These are phyloP conservation scores for Fusarium phyllophilum DNA, from an alignment of 2,329 filamentous ascomycete genomes.

Conservation along the genomic window DNA sequence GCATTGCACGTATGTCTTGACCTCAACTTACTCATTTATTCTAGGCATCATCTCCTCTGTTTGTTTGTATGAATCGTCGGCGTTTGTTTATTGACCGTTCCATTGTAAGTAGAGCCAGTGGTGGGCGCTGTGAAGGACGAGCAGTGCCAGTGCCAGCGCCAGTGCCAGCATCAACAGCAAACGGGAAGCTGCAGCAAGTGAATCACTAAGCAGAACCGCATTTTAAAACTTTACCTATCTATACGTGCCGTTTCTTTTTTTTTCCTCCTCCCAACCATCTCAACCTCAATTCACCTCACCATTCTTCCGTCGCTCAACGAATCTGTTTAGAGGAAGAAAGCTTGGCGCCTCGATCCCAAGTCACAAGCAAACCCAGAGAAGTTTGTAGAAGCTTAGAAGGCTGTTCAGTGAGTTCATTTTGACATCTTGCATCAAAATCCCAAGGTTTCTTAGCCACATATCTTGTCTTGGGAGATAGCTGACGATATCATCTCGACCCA, in stretches of 20 bases:
- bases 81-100: background rate
- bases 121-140: too few relatives aligned
- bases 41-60: rapidly evolving
- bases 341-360: too few relatives aligned
- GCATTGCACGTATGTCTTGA: background rate
- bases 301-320: background rate
- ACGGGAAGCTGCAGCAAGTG: background rate
- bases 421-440: too few relatives aligned
- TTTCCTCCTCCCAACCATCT: background rate
- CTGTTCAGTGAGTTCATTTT: too few relatives aligned
- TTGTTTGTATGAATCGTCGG: background rate
- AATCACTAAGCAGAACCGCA: background rate
- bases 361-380: too few relatives aligned
- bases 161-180: background rate
- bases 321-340: too few relatives aligned
- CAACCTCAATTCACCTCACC: background rate
- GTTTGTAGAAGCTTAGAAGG: too few relatives aligned
- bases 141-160: background rate
- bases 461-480: too few relatives aligned
- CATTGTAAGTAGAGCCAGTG: rapidly evolving
- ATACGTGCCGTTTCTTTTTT: background rate
- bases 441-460: too few relatives aligned
- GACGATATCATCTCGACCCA: too few relatives aligned
- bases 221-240: rapidly evolving
- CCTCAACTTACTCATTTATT: rapidly evolving